Base-by-base conservation (phyloP, 2,329 filamentous ascomycete species). In the Exophiala calicioides region DNA sequence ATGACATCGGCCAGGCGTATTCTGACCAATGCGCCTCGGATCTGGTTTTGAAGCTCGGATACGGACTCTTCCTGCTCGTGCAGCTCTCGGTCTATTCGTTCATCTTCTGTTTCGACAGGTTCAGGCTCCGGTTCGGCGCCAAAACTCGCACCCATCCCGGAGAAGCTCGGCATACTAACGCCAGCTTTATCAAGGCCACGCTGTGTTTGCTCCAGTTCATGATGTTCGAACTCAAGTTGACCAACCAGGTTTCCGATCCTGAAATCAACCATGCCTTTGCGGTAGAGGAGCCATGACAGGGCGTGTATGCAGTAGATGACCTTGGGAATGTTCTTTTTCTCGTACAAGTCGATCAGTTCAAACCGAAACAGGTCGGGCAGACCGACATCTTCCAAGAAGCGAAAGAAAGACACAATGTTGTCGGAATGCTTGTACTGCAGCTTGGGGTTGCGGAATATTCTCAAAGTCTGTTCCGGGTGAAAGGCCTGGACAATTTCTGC, bases 321-420 rank as follows among this genome's bases (percentile, higher is more conserved):
- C 68, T 97, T 98, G 3, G 93, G 93, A 1, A 97, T 94, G 61
- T 98, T 98, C 71, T 98, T 98, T 76, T 97, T 98, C 69, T 98
- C 94, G 72, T 98, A 98, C 9, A 98, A 73, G 68, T 98, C 93
- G 55, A 97, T 95, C 34, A 97, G 77, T 66, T 98, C 93, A 66
- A 98, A 98, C 47, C 91, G 84, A 67, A 98, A 98, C 13, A 98
- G 79, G 60, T 98, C 94, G 1, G 93, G 93, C 3, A 98, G 74
- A 61, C 95, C 87, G 6, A 96, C 83, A 51, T 96, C 88, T 55
- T 91, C 88, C 1, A 98, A 78, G 57, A 95, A 95, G 47, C 87
- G 83, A 71, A 97, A 97, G 72, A 98, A 98, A 37, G 93, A 81
- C 32, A 90, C 91, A 55, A 97, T 96, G 58, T 98, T 98, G 77